Evolutionary conservation across 345 rosid species (phyloP), one percentile per base, ranked within the genome.

Genomic region (Gossypium mustelinum): DNA sequence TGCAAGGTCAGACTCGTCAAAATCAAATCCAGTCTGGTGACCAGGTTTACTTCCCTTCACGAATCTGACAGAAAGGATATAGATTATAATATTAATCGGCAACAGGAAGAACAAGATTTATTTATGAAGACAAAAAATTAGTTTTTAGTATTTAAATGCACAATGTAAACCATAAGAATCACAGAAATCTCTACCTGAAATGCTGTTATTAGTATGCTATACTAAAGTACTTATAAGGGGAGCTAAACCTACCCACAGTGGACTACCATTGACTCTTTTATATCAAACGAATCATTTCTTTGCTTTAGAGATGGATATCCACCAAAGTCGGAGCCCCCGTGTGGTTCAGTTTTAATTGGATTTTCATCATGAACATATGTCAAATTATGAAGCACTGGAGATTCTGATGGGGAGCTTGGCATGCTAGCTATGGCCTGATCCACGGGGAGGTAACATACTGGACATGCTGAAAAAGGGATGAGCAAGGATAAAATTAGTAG

Each of bases 251-350:
- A 90, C 98, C 98, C 97, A 74, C 98, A 94, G 78, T 92, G 94
- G 84, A 94, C 84, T 51, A 71, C 80, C 98, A 94, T 94, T 48
- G 96, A 88, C 80, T 90, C 92, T 81, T 77, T 84, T 58, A 92
- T 81, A 73, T 89, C 89, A 76, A 81, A 94, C 27, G 96, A 88
- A 69, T 88, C 87, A 45, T 61, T 85, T 76, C 97, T 86, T 44
- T 89, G 90, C 50, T 78, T 80, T 58, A 94, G 81, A 81, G 97
- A 85, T 78, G 97, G 97, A 79, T 89, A 94, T 43, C 98, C 98
- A 77, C 97, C 92, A 79, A 92, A 94, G 8, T 86, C 89, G 60
- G 97, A 94, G 76, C 94, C 97, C 78, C 92, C 97, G 72, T 86
- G 86, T 47, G 83, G 81, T 82, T 86, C 92, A 75, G 12, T 74